These are phyloP conservation scores for Camelina hispida DNA, from an alignment of 345 rosid species.

Conservation along the genomic window DNA sequence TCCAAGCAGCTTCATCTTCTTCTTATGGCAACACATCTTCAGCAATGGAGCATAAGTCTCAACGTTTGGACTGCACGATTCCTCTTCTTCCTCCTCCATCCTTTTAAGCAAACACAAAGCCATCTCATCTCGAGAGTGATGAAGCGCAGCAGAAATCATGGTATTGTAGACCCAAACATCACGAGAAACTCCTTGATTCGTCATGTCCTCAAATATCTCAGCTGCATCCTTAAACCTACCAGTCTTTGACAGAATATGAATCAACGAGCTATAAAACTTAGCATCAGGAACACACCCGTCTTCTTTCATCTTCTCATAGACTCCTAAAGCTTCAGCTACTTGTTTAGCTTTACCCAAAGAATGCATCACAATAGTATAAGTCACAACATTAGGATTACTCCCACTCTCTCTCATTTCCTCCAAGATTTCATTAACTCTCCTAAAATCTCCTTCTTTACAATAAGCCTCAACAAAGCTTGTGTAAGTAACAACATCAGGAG, in stretches of 20 bases:
- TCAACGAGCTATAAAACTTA: constrained; percentile 68
- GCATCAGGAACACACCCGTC: constrained; percentile 68
- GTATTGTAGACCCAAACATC: constrained; percentile 61
- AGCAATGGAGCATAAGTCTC: constrained; percentile 65
- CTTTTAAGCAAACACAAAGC: constrained; percentile 64
- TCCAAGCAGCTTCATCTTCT: constrained; percentile 68
- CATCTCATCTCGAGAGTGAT: constrained; percentile 59
- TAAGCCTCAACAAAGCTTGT: constrained; percentile 74
- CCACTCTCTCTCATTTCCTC: constrained; percentile 72
- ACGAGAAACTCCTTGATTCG: constrained; percentile 59
- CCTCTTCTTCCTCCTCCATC: constrained; percentile 63
- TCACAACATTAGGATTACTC: constrained; percentile 61
- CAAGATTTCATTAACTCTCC: constrained; percentile 57
- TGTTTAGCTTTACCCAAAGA: constrained; percentile 74
- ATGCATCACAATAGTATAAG: constrained; percentile 75
- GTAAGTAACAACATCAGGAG: constrained; percentile 65
- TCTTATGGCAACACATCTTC: constrained; percentile 77
- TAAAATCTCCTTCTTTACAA: constrained; percentile 70
- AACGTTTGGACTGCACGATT: constrained; percentile 61
- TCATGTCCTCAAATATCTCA: constrained; percentile 81
- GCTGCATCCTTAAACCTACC: constrained; percentile 75
- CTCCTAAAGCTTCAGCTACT: constrained; percentile 63
- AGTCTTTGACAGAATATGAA: constrained; percentile 61
- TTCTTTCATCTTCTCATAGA: constrained; percentile 75
- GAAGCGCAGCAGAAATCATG: constrained; percentile 65